A percentile compares a stretch with the other conserved stretches of the same genome.
These are phyloP conservation scores for Melocanna baccifera DNA, from an alignment of 176 grass and related monocot species.

Conservation along the genomic window DNA sequence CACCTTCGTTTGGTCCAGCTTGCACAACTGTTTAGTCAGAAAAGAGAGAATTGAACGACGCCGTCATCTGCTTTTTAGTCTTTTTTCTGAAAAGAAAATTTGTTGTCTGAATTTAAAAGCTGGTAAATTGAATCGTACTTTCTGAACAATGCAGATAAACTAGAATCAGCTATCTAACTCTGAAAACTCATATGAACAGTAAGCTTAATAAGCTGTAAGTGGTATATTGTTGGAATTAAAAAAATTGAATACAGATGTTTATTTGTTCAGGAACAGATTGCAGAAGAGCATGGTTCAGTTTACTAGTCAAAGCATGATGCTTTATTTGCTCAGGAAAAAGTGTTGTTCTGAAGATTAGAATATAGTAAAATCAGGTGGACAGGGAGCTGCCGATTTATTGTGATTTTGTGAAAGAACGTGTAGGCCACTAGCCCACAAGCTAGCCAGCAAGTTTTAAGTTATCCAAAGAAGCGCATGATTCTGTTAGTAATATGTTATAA, in stretches of 20 bases:
- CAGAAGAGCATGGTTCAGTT: neutral
- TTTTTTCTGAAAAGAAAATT: neutral
- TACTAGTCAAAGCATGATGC: neutral
- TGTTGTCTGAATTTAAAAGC: neutral
- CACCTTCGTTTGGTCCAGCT: too few relatives aligned
- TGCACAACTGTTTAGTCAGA: too few relatives aligned
- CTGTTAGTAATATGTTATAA: too few relatives aligned
- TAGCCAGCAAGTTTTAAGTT: conserved; percentile 33
- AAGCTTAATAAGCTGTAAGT: conserved; percentile 3
- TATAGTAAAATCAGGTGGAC: conserved; percentile 15
- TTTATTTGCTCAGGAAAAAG: conserved; percentile 19
- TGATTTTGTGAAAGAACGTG: conserved; percentile 18
- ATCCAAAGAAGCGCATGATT: conserved; percentile 13
- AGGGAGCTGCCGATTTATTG: conserved; percentile 30
- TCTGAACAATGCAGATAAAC: neutral
- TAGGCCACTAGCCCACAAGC: conserved; percentile 6
- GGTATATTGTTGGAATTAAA: neutral
- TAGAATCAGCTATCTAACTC: neutral
- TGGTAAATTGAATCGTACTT: neutral
- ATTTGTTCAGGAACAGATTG: too few relatives aligned
- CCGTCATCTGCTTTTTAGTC: neutral
- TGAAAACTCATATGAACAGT: neutral
- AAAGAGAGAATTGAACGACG: too few relatives aligned
- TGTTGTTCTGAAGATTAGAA: neutral
- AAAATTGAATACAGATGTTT: neutral